Conservation (phyloP, 257 asterid genomes). For the Asclepias syriaca region DNA sequence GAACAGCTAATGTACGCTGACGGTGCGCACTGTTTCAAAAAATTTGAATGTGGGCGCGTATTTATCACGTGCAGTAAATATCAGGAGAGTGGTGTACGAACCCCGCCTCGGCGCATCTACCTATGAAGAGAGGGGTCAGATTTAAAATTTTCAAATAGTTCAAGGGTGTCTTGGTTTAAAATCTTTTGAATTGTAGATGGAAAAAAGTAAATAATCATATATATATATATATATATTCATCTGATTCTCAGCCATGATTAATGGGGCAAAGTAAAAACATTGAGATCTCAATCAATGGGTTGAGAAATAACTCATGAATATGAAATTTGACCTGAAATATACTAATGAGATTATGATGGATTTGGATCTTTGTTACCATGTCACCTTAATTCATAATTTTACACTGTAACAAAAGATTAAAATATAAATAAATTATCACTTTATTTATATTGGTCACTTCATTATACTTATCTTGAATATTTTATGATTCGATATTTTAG, state of each 20-base stretch:
- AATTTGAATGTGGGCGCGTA: slow-evolving; percentile 4
- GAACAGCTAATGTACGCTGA: not conserved
- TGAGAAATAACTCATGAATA: slow-evolving; percentile 23
- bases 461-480: no score
- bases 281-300: slow-evolving; percentile 38
- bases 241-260: slow-evolving; percentile 38
- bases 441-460: no score
- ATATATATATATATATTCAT: not conserved
- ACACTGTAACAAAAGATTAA: no score
- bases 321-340: slow-evolving; percentile 31
- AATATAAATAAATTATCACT: no score
- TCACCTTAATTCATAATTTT: not conserved
- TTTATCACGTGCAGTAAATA: not conserved
- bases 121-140: not conserved
- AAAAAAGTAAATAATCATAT: slow-evolving; percentile 12
- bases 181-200: not conserved
- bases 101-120: slow-evolving; percentile 2
- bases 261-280: slow-evolving; percentile 26
- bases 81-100: not conserved
- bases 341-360: slow-evolving; percentile 24
- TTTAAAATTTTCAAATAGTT: slow-evolving; percentile 1
- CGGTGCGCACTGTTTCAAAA: not conserved
- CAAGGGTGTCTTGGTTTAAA: not conserved
- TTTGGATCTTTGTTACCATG: not conserved
- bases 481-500: no score